Conservation (phyloP, 345 rosid genomes). For the Chamaenerion angustifolium region DNA sequence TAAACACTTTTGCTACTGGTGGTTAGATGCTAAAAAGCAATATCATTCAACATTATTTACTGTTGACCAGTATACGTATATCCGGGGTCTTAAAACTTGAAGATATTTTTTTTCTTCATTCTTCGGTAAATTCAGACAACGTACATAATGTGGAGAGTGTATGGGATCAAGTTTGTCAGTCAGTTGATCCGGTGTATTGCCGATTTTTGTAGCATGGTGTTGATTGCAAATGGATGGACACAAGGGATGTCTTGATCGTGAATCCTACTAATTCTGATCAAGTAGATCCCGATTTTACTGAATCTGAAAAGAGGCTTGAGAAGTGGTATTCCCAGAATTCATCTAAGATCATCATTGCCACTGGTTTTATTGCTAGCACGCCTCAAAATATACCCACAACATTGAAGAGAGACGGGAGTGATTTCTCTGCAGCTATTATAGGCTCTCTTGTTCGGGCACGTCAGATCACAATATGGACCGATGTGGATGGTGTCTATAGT, state of each 20-base stretch:
- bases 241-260: slow-evolving; percentile 87
- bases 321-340: slow-evolving; percentile 67
- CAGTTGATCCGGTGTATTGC: background rate
- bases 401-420: slow-evolving; percentile 98
- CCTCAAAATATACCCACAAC: slow-evolving; percentile 92
- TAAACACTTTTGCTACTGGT: too few species aligned
- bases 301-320: slow-evolving; percentile 62
- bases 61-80: too few species aligned
- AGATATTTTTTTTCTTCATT: background rate
- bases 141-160: background rate
- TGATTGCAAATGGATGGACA: slow-evolving; percentile 94
- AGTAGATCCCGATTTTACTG: slow-evolving; percentile 85
- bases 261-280: slow-evolving; percentile 82
- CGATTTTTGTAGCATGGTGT: slow-evolving; percentile 44
- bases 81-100: too few species aligned
- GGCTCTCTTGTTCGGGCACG: slow-evolving; percentile 75
- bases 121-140: background rate
- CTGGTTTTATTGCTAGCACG: slow-evolving; percentile 98
- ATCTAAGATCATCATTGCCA: slow-evolving; percentile 57
- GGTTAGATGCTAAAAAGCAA: too few species aligned
- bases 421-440: slow-evolving; percentile 95
- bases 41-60: too few species aligned
- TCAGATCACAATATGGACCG: slow-evolving; percentile 96
- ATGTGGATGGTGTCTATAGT: slow-evolving; percentile 96
- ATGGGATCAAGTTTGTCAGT: background rate